Base-by-base conservation (phyloP, 179 eudicot genomes). In the Beta lomatogona region DNA sequence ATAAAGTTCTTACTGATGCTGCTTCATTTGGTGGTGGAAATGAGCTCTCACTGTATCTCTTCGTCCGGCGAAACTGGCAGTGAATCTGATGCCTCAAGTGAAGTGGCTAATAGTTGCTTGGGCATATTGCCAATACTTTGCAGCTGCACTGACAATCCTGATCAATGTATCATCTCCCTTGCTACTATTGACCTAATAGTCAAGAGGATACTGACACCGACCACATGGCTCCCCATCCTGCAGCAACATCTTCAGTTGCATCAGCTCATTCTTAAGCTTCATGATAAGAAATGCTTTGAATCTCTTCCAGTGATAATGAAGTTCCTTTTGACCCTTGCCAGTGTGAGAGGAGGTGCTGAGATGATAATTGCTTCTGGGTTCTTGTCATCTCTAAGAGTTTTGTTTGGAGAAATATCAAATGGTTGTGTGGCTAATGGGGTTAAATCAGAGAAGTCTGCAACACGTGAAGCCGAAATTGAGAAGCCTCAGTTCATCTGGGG, bases 291-390 rank as follows among this genome's bases (percentile, higher is more conserved):
- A 22, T 79, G 80, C 73, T 58, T 68, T 18, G 82, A 80, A 72
- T 87, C 86, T 9, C 57, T 86, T 68, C 86, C 97, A 5, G 81
- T 88, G 2, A 86, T 92, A 74, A 81, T 97, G 88, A 93, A 93
- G 88, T 93, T 94, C 81, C 86, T 94, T 83, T 79, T 97, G 87
- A 97, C 94, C 78, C 87, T 97, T 84, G 93, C 97, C 53, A 91
- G 88, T 73, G 91, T 88, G 14, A 86, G 89, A 80, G 95, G 86
- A 63, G 97, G 98, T 78, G 94, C 97, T 28, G 92, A 90, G 82
- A 92, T 97, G 95, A 91, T 97, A 87, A 83, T 92, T 53, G 84
- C 88, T 54, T 86, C 92, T 76, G 93, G 97, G 67, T 90, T 94
- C 79, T 87, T 93, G 79, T 79, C 91, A 5, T 91, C 94, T 75